Conservation (phyloP, 2,329 filamentous ascomycete genomes). For the Pseudogymnoascus sp. region DNA sequence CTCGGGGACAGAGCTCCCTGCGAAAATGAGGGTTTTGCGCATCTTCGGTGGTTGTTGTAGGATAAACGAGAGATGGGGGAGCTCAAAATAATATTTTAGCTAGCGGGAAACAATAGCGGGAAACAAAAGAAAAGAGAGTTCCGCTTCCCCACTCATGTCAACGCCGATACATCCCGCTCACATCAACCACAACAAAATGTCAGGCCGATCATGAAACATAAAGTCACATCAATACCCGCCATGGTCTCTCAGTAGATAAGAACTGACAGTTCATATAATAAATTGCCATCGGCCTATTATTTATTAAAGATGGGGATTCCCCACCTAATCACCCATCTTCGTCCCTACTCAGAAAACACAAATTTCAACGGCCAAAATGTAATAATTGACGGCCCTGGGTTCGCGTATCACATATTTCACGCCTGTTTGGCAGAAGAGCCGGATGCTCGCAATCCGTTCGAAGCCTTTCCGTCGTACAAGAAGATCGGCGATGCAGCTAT, state of each 20-base stretch:
- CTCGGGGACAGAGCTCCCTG: conserved; percentile 58
- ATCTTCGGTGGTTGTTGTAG: conserved; percentile 34
- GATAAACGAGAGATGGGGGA: conserved; percentile 6
- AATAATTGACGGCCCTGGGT: conserved; percentile 69
- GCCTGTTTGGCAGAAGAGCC: conserved; percentile 40
- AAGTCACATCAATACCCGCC: background rate
- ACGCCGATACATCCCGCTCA: conserved; percentile 2
- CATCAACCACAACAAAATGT: background rate
- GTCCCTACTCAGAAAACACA: conserved; percentile 41
- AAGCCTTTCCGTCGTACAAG: conserved; percentile 52
- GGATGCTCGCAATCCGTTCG: conserved; percentile 38
- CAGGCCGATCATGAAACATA: background rate
- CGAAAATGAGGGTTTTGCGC: conserved; percentile 61
- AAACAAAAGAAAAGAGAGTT: background rate
- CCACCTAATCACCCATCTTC: conserved; percentile 45
- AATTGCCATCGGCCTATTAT: background rate
- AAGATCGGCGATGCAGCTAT: conserved; percentile 53
- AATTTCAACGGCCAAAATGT: conserved; percentile 37
- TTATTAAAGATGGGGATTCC: conserved; percentile 50
- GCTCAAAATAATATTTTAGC: conserved; percentile 10
- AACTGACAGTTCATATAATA: background rate
- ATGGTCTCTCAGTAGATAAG: background rate
- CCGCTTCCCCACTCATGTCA: conserved; percentile 7
- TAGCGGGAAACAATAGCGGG: conserved; percentile 1
- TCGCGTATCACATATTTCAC: conserved; percentile 67